Conservation (phyloP, 352 stramenopile genomes). For the Thalassiosira livingstoniorum region DNA sequence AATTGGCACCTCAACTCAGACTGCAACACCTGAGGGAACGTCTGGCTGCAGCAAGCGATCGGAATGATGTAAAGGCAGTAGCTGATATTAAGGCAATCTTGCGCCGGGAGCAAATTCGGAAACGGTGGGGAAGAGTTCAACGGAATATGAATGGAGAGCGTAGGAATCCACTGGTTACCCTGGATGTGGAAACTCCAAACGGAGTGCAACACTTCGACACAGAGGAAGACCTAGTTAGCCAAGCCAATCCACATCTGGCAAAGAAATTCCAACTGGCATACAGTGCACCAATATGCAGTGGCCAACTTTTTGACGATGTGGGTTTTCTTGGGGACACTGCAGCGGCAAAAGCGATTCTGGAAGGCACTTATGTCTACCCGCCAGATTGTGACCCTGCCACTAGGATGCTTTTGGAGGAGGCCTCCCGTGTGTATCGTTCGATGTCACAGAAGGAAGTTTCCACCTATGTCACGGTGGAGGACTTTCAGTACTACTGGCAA, state of each 20-base stretch:
- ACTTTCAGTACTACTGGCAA: slow-evolving; percentile 22
- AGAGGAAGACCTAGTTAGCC: background rate
- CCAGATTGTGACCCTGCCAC: background rate
- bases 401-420: background rate
- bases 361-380: slow-evolving; percentile 6
- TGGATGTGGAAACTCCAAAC: background rate
- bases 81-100: background rate
- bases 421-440: background rate
- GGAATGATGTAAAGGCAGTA: background rate
- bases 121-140: background rate
- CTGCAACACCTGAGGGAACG: background rate
- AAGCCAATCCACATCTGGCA: background rate
- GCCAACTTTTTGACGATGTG: background rate
- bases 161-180: background rate
- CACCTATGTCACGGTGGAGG: slow-evolving; percentile 6
- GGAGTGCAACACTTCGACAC: no score
- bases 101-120: background rate
- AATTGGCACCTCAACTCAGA: background rate
- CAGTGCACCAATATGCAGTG: background rate
- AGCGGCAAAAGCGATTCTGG: background rate
- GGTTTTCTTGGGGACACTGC: slow-evolving; percentile 11
- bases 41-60: background rate
- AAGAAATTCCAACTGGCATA: background rate
- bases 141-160: background rate
- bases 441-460: background rate